phyloP scores from a whole-genome alignment of 202 grass and related monocot species.

The Setaria italica region DNA sequence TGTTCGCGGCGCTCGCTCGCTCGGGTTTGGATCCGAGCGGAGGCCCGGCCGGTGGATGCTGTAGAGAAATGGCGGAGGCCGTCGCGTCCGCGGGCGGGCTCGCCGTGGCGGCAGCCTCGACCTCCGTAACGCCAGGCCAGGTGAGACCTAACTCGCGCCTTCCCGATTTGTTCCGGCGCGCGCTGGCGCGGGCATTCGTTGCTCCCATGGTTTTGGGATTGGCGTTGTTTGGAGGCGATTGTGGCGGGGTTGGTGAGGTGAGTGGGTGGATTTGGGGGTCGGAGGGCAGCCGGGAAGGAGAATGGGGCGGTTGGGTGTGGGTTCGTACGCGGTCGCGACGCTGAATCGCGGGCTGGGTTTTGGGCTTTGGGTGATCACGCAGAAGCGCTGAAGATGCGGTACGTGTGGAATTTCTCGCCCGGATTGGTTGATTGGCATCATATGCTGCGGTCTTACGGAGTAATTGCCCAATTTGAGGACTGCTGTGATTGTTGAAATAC shows the following conservation, averaged over 20 bases:
- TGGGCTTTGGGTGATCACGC: conserved; percentile 19
- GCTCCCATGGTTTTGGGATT: conserved; percentile 4
- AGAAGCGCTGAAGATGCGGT: not conserved
- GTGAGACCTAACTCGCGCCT: conserved; percentile 58
- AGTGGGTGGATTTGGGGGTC: conserved; percentile 17
- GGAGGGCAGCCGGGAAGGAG: too few relatives aligned
- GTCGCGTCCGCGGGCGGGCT: conserved; percentile 41
- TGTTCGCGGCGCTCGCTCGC: conserved; percentile 37
- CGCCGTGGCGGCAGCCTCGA: conserved; percentile 49
- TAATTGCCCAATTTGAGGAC: not conserved
- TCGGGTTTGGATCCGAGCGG: conserved; percentile 45
- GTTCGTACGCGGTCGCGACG: not conserved
- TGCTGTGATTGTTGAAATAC: conserved; percentile 12
- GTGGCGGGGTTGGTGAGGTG: not conserved
- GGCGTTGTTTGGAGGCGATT: not conserved
- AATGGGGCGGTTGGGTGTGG: not conserved
- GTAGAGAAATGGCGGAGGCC: conserved; percentile 61
- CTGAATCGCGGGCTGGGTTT: conserved; percentile 11
- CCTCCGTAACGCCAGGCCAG: conserved; percentile 70
- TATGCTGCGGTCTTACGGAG: not conserved
- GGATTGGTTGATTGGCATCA: not conserved
- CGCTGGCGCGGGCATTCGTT: conserved; percentile 6
- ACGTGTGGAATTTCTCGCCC: not conserved
- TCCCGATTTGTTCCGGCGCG: conserved; percentile 24
- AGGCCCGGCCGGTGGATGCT: conserved; percentile 45